Evolutionary conservation across 1,284 basidiomycete genomes (phyloP), one percentile per base, ranked within the genome.

Genomic region (Irpex sp.): DNA sequence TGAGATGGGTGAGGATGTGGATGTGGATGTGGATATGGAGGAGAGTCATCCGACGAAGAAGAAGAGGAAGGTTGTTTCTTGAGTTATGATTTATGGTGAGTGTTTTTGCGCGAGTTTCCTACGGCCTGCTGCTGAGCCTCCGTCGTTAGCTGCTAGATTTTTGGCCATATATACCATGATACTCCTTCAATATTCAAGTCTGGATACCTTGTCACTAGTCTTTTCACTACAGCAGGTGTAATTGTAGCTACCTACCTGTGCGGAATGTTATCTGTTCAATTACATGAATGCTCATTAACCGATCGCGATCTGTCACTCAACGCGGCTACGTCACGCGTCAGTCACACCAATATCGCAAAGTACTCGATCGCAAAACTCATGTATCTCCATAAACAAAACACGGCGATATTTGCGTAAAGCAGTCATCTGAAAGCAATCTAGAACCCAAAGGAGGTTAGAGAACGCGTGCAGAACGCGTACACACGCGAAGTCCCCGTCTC

Each of bases 11-110:
- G 52, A 54, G 14, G 52, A 54, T 35, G 52, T 2, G 9, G 52
- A 33, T 33, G 28, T 33, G 23, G 23, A 23, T 23, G n/a, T n/a
- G 28, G 28, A 54, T 18, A 54, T 54, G 48, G 63, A 59, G 23
- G 66, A 65, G 35, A 58, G 57, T 9, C 48, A 58, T 57, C 66
- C 57, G 42, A 45, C 60, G 57, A 63, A 52, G 58, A 62, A 63
- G 60, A 62, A 56, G 58, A 53, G 61, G 21, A 61, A 58, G 52
- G 57, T 62, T 19, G 61, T 19, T 12, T 35, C 60, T 35, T 60
- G 54, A 57, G n/a, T 7, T 18, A 5, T 12, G 52, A 54, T 21
- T 33, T 54, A 23, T 36, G 9, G 52, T 51, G 49, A 51, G 49
- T 28, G 18, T 1, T 19, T 14, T 2, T 45, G 39, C 8, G 14